Percentiles rank a stretch among this genome's conserved stretches.
phyloP scores from a whole-genome alignment of 2,329 filamentous ascomycete species.

The Helminthosporium solani region DNA sequence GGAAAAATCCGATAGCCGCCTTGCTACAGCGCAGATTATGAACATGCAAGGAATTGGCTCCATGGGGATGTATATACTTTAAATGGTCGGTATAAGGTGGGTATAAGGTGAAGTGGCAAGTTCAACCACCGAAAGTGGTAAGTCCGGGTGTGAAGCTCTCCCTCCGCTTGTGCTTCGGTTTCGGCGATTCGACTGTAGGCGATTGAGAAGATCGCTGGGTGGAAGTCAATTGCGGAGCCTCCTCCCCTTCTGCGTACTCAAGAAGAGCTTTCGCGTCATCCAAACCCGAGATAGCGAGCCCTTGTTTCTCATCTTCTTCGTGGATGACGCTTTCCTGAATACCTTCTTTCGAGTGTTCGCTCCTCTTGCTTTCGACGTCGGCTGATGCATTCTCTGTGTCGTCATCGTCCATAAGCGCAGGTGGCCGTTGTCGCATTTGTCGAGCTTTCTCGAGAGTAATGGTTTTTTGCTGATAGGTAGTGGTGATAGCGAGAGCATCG shows the following conservation, averaged over 20 bases:
- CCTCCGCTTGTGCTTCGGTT: conserved; percentile 12
- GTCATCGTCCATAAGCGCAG: conserved; percentile 71
- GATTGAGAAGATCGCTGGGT: conserved; percentile 1
- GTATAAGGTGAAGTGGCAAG: background rate
- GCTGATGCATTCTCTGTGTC: conserved; percentile 35
- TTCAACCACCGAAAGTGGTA: background rate
- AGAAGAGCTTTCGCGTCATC: conserved; percentile 39
- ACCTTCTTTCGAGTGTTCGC: conserved; percentile 38
- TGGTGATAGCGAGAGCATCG: conserved; percentile 71
- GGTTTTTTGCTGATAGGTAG: conserved; percentile 95
- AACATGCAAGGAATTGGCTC: background rate
- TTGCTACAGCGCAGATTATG: background rate
- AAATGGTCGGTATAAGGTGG: background rate
- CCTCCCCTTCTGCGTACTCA: conserved; percentile 32
- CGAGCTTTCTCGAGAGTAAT: conserved; percentile 88
- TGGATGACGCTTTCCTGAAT: conserved; percentile 38
- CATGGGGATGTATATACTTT: background rate
- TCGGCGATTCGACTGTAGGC: conserved; percentile 1
- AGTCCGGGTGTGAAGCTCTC: conserved; percentile 9
- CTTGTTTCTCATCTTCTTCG: conserved; percentile 41
- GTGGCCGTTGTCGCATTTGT: conserved; percentile 83
- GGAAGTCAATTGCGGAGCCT: background rate
- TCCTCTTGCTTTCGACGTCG: conserved; percentile 28
- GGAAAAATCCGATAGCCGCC: background rate
- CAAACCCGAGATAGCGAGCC: conserved; percentile 40